Conservation (phyloP, 2,329 filamentous ascomycete genomes). For the Nigrospora osmanthi region DNA sequence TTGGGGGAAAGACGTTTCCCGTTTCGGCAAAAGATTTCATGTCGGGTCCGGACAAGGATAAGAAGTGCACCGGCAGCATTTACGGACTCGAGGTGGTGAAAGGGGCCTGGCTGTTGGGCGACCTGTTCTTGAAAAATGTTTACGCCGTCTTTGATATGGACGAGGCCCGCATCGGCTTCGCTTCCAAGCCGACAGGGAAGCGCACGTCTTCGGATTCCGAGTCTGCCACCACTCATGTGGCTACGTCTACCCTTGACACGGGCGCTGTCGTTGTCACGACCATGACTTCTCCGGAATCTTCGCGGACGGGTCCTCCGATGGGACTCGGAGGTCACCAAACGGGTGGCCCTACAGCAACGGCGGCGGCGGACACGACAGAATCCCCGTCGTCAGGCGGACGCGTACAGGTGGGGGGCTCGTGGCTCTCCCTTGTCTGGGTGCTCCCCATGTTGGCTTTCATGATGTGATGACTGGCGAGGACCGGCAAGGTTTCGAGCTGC, state of each 20-base stretch:
- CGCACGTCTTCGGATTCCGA: no score
- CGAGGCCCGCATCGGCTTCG: constrained; percentile 48
- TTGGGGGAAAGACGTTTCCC: constrained; percentile 59
- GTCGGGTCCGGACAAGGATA: constrained; percentile 31
- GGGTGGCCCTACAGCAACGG: neutral
- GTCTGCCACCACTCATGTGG: no score
- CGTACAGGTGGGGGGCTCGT: neutral
- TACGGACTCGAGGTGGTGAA: constrained; percentile 63
- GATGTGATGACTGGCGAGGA: neutral
- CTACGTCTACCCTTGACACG: neutral
- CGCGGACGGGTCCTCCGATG: neutral
- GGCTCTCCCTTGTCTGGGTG: neutral
- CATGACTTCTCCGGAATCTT: neutral
- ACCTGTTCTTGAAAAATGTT: constrained; percentile 83
- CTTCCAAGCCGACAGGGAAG: neutral
- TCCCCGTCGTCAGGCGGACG: neutral
- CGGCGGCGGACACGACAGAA: neutral
- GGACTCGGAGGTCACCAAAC: neutral
- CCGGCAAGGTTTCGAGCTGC: no score
- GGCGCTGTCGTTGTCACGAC: neutral
- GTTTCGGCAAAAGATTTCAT: constrained; percentile 69
- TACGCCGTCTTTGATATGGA: constrained; percentile 81
- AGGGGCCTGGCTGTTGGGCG: constrained; percentile 71
- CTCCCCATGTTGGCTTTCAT: neutral
- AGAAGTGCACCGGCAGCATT: constrained; percentile 61